Conservation (phyloP, 257 asterid species). For the Primulina tabacum region DNA sequence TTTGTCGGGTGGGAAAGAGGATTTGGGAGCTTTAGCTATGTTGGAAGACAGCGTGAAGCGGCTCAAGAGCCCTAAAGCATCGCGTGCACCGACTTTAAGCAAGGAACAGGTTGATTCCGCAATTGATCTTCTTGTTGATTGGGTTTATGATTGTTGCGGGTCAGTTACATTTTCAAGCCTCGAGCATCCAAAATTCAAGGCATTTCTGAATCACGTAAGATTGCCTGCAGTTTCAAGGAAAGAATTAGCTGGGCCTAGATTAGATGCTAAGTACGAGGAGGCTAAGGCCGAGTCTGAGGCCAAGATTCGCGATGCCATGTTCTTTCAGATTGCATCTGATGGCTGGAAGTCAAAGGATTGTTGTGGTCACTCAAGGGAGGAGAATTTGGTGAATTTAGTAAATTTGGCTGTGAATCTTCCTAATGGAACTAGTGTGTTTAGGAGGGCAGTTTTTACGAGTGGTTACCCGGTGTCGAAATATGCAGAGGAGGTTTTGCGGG, state of each 20-base stretch:
- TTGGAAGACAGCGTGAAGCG: slow-evolving; percentile 85
- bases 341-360: slow-evolving; percentile 67
- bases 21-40: slow-evolving; percentile 83
- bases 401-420: slow-evolving; percentile 86
- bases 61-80: slow-evolving; percentile 79
- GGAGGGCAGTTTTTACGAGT: slow-evolving; percentile 64
- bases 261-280: slow-evolving; percentile 72
- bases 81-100: slow-evolving; percentile 51
- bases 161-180: slow-evolving; percentile 75
- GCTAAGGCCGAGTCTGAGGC: slow-evolving; percentile 71
- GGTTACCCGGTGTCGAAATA: slow-evolving; percentile 65
- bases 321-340: slow-evolving; percentile 82
- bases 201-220: slow-evolving; percentile 78
- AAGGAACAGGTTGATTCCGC: slow-evolving; percentile 74
- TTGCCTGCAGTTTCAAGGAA: slow-evolving; percentile 58
- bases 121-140: slow-evolving; percentile 68
- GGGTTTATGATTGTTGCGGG: slow-evolving; percentile 93
- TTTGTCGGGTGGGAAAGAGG: slow-evolving; percentile 93
- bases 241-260: slow-evolving; percentile 56
- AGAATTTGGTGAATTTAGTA: slow-evolving; percentile 65
- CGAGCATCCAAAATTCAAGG: slow-evolving; percentile 86
- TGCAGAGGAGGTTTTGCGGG: slow-evolving; percentile 90
- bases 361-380: slow-evolving; percentile 38
- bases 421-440: slow-evolving; percentile 77
- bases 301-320: slow-evolving; percentile 89